phyloP scores from a whole-genome alignment of 108 stramenopile genomes.

The Fistulifera solaris region DNA sequence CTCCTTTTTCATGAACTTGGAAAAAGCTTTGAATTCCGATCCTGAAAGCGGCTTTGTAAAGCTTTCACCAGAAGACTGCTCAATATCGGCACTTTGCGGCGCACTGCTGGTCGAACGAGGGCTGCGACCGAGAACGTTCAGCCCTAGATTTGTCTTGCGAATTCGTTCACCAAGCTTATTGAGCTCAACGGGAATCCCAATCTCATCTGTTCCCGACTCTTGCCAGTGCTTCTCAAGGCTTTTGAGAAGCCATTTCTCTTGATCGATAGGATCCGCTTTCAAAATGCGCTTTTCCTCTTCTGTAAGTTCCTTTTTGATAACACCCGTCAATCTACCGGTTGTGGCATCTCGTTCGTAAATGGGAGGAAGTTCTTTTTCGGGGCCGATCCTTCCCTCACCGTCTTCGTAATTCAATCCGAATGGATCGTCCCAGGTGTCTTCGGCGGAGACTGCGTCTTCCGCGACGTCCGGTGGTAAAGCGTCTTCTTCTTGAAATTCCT shows the following conservation, averaged over 20 bases:
- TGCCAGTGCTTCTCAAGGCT: slow-evolving; percentile 31
- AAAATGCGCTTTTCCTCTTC: slow-evolving; percentile 36
- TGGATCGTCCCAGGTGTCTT: slow-evolving; percentile 25
- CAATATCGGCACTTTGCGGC: slow-evolving; percentile 12
- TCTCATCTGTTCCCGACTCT: slow-evolving; percentile 5
- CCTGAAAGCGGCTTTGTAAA: slow-evolving; percentile 41
- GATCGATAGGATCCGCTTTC: slow-evolving; percentile 39
- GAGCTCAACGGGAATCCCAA: slow-evolving; percentile 14
- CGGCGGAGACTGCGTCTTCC: not conserved
- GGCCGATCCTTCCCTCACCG: slow-evolving; percentile 30
- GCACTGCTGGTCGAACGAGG: slow-evolving; percentile 21
- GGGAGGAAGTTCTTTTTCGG: slow-evolving; percentile 37
- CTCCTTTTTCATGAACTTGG: slow-evolving; percentile 40
- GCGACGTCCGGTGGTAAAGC: too few relatives aligned
- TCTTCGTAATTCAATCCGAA: slow-evolving; percentile 49
- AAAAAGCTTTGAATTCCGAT: slow-evolving; percentile 49
- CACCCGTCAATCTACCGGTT: slow-evolving; percentile 72
- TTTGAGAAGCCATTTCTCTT: slow-evolving; percentile 24
- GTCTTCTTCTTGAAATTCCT: too few relatives aligned
- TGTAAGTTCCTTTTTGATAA: slow-evolving; percentile 46
- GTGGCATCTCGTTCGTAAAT: slow-evolving; percentile 61
- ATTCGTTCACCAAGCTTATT: slow-evolving; percentile 46
- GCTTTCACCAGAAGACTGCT: slow-evolving; percentile 29
- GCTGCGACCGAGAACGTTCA: slow-evolving; percentile 61
- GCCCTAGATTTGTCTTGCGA: slow-evolving; percentile 49